Conservation (phyloP, 1,284 basidiomycete genomes). For the Ustilago bromivora region DNA sequence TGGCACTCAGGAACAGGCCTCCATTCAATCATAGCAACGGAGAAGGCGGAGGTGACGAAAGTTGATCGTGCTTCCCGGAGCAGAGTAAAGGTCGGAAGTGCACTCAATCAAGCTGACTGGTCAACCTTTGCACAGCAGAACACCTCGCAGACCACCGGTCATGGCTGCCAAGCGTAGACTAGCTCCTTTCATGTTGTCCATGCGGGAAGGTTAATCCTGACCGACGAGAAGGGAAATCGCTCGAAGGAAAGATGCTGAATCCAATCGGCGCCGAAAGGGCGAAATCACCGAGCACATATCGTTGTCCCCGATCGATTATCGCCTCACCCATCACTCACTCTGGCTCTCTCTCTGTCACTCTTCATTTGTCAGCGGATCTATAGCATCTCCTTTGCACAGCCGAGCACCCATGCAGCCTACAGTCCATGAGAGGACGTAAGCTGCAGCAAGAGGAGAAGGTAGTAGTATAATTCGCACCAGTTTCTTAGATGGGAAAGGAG, state of each 20-base stretch:
- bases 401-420: background rate
- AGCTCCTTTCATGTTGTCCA: background rate
- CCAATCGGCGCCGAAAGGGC: conserved; percentile 1
- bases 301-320: background rate
- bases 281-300: conserved; percentile 2
- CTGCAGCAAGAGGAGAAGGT: background rate
- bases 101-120: conserved; percentile 4
- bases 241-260: background rate
- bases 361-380: background rate
- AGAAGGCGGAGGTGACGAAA: background rate
- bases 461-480: too few species aligned
- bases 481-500: background rate
- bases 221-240: background rate
- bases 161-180: too few species aligned
- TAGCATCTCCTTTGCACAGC: background rate
- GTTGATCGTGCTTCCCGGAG: conserved; percentile 2
- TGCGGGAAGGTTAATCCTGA: background rate
- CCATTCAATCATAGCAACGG: background rate
- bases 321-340: background rate
- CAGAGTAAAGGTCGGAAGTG: background rate
- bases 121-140: conserved; percentile 3
- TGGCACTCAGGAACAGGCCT: background rate
- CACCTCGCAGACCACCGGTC: background rate
- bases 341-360: background rate
- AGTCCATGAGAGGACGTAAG: background rate